Evolutionary conservation across 2,329 filamentous ascomycete species (phyloP).

Genomic region (Ophiostoma himal-ulmi): DNA sequence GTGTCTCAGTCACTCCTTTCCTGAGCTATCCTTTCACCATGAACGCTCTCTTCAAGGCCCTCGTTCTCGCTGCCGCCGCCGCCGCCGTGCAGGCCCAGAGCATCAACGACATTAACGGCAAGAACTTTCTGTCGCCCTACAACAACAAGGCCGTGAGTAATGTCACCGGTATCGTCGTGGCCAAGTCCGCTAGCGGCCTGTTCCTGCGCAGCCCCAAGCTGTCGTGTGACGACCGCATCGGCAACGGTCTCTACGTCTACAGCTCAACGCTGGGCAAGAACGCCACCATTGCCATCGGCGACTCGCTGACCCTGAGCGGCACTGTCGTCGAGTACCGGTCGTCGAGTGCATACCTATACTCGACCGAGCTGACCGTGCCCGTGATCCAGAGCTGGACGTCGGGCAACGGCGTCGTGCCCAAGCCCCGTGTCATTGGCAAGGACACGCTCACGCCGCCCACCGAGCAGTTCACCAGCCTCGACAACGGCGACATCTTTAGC

Average conservation of each 20-base stretch:
- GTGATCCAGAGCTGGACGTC: constrained; percentile 14
- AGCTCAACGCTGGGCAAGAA: constrained; percentile 45
- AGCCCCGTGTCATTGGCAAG: constrained; percentile 55
- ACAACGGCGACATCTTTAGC: constrained; percentile 59
- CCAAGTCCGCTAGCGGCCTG: constrained; percentile 55
- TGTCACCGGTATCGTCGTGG: constrained; percentile 59
- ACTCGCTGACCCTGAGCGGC: constrained; percentile 56
- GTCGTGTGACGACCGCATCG: constrained; percentile 53
- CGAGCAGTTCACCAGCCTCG: constrained; percentile 55
- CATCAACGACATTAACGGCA: constrained; percentile 61
- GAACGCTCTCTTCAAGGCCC: constrained; percentile 13
- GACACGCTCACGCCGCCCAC: constrained; percentile 54
- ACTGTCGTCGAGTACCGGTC: constrained; percentile 54
- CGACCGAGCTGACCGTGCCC: constrained; percentile 56
- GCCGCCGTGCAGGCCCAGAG: constrained; percentile 30
- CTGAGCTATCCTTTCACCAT: constrained; percentile 9
- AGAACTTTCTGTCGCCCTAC: constrained; percentile 57
- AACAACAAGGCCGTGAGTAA: constrained; percentile 50
- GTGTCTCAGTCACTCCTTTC: background rate
- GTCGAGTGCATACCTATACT: constrained; percentile 51
- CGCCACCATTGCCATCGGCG: constrained; percentile 49
- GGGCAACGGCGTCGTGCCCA: constrained; percentile 15
- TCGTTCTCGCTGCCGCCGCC: constrained; percentile 15
- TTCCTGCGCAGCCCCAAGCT: constrained; percentile 57
- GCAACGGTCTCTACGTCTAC: constrained; percentile 60